Conservation (phyloP, 2,329 filamentous ascomycete species). For the Aureobasidium pullulans region DNA sequence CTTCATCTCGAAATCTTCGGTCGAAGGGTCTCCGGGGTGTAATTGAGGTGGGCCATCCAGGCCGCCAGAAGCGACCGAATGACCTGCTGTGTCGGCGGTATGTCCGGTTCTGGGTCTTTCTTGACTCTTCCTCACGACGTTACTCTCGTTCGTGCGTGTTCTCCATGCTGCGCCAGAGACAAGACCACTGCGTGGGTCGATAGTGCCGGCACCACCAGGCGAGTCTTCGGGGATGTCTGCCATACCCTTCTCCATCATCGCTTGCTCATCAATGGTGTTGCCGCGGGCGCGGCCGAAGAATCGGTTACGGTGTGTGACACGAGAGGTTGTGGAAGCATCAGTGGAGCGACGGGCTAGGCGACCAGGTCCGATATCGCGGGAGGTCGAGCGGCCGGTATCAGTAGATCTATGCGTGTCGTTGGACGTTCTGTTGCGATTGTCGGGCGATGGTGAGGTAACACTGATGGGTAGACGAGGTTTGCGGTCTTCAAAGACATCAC, state of each 20-base stretch:
- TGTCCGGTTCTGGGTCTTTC: neutral
- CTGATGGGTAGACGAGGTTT: slow-evolving; percentile 35
- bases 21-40: slow-evolving; percentile 3
- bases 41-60: neutral
- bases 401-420: slow-evolving; percentile 17
- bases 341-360: slow-evolving; percentile 25
- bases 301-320: slow-evolving; percentile 50
- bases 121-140: slow-evolving; percentile 13
- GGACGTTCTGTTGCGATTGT: slow-evolving; percentile 18
- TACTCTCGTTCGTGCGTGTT: slow-evolving; percentile 24
- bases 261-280: slow-evolving; percentile 21
- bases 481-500: slow-evolving; percentile 57
- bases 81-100: neutral
- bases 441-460: slow-evolving; percentile 28
- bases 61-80: neutral
- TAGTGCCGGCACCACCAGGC: slow-evolving; percentile 10
- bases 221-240: slow-evolving; percentile 29
- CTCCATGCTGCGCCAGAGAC: slow-evolving; percentile 26
- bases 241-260: slow-evolving; percentile 30
- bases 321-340: slow-evolving; percentile 23
- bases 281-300: slow-evolving; percentile 48
- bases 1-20: slow-evolving; percentile 16
- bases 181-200: slow-evolving; percentile 28
- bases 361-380: slow-evolving; percentile 21
- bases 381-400: slow-evolving; percentile 24